These are phyloP conservation scores for Recurvomyces mirabilis DNA, from an alignment of 495 filamentous ascomycete species.

Conservation along the genomic window DNA sequence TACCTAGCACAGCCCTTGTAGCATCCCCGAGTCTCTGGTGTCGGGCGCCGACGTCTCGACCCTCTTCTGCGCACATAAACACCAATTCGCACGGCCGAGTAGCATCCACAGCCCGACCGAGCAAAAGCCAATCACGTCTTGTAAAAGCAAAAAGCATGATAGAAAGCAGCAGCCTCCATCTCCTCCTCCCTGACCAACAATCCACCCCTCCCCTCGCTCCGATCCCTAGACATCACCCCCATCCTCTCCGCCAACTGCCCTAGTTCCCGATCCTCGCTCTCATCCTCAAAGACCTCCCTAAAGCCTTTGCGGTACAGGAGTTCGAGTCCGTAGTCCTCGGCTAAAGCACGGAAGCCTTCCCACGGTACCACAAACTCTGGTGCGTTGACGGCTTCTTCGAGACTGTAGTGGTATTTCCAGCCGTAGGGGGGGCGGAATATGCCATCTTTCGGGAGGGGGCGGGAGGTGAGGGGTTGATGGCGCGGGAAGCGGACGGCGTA, in stretches of 20 bases:
- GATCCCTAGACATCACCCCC: conserved; percentile 67
- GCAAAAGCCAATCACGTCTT: too few species aligned
- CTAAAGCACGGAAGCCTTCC: conserved; percentile 89
- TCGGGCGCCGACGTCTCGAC: too few species aligned
- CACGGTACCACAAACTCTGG: conserved; percentile 98
- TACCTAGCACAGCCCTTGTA: too few species aligned
- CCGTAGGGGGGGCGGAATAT: conserved; percentile 90
- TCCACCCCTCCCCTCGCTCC: conserved; percentile 20
- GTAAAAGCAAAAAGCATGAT: conserved; percentile 88
- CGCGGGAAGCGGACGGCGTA: conserved; percentile 82
- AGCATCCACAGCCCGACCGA: too few species aligned
- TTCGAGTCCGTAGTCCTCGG: conserved; percentile 93
- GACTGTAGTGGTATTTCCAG: conserved; percentile 94
- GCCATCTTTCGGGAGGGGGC: conserved; percentile 49
- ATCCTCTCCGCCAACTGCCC: conserved; percentile 83
- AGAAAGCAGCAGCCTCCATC: conserved; percentile 84
- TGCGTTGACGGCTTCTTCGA: conserved; percentile 90
- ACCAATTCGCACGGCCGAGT: too few species aligned
- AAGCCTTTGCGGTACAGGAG: conserved; percentile 85
- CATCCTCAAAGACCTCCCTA: conserved; percentile 77
- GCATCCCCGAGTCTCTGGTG: too few species aligned
- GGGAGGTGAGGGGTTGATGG: conserved; percentile 36
- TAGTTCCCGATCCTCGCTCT: conserved; percentile 68
- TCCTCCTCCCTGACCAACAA: conserved; percentile 66
- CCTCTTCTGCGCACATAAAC: too few species aligned